Evolutionary conservation across 495 filamentous ascomycete species (phyloP), one percentile per base, ranked within the genome.

Genomic region (Penicillium crystallinum): DNA sequence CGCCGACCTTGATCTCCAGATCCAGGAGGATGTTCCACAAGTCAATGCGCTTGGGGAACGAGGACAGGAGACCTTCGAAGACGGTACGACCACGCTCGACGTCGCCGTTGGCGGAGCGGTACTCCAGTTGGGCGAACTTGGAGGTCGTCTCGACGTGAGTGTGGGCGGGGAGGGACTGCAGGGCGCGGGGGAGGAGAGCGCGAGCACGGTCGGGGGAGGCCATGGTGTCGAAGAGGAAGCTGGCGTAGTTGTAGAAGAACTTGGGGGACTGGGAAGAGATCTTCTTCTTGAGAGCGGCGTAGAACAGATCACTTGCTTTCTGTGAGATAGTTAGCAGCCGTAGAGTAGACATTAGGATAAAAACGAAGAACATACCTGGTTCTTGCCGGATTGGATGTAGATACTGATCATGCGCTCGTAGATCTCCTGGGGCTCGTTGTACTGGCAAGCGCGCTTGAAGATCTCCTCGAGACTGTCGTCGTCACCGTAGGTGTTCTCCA

Each of bases 201-300:
- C 91, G 88, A 12, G 86, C 91, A 27, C 85, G 81, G 17, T 86
- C 83, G 0, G 88, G 82, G n/a, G 79, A 75, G 52, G 78, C 74
- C 40, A 81, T 69, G 22, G 78, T 85, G 46, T 81, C 81, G 72
- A 92, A 84, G 34, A 97, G 80, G 82, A 96, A 96, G 62, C 84
- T 87, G 37, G 91, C 92, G 69, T 96, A 96, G 76, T 97, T 97
- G 74, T 89, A 73, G 85, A 89, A 97, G 66, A 97, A 82, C 40
- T 85, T 77, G 15, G 86, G 84, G 10, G 83, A 82, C 42, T 82
- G 78, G 53, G 47, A 61, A 3, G 81, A 85, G 58, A 91, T 84
- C 71, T 92, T 95, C 69, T 90, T 93, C 74, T 92, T 93, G 62
- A 90, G 73, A 55, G 92, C 84, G 25, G 78, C 71, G 63, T 88